These are phyloP conservation scores for Fusarium tjaetaba DNA, from an alignment of 2,329 filamentous ascomycete genomes.

Conservation along the genomic window DNA sequence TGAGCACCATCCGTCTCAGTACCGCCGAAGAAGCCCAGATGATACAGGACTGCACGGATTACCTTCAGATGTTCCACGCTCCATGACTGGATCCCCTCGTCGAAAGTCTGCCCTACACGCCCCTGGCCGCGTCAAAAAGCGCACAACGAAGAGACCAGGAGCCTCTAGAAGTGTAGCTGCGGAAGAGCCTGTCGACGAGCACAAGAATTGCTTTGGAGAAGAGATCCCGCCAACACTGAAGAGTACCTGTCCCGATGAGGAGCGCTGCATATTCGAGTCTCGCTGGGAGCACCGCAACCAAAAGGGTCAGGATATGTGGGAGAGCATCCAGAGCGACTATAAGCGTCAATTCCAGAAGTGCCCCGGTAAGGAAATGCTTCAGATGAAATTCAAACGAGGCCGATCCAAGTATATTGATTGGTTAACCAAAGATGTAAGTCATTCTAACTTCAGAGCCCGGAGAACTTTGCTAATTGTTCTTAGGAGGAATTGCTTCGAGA, in stretches of 20 bases:
- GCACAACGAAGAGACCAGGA: constrained; percentile 30
- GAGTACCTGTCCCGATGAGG: constrained; percentile 57
- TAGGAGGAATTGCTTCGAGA: constrained; percentile 55
- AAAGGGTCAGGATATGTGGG: constrained; percentile 69
- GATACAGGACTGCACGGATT: constrained; percentile 16
- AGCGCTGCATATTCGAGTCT: constrained; percentile 61
- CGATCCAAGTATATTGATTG: constrained; percentile 61
- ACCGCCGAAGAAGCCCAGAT: constrained; percentile 43
- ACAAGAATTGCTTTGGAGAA: constrained; percentile 49
- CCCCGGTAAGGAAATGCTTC: constrained; percentile 60
- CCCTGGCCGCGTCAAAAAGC: constrained; percentile 44
- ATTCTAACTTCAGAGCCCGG: neutral
- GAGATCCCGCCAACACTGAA: constrained; percentile 54
- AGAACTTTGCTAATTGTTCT: constrained; percentile 9
- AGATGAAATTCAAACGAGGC: constrained; percentile 65
- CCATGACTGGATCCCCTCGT: constrained; percentile 44
- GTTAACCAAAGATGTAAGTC: constrained; percentile 61
- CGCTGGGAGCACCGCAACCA: constrained; percentile 56
- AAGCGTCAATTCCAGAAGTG: constrained; percentile 47
- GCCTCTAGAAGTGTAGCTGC: constrained; percentile 13
- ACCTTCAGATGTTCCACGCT: constrained; percentile 23
- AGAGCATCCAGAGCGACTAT: constrained; percentile 60
- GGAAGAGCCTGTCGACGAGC: constrained; percentile 44
- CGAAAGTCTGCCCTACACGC: constrained; percentile 34
- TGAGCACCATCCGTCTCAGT: constrained; percentile 37